Conservation (phyloP, 495 filamentous ascomycete genomes). For the Tuber melanosporum region DNA sequence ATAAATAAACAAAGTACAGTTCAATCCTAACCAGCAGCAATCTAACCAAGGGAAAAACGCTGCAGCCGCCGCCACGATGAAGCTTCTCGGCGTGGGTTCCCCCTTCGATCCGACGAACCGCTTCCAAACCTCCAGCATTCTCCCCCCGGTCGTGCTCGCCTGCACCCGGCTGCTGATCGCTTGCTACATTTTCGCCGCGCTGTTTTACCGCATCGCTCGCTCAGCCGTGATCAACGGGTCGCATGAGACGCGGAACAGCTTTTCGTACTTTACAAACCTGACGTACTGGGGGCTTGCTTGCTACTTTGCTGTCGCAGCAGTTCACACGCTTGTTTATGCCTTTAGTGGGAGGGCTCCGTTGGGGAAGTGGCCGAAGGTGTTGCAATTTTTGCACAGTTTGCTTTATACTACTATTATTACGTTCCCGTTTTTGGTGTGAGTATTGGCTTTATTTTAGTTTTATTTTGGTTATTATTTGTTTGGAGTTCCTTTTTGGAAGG, state of each 20-base stretch:
- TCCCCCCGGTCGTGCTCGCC: slow-evolving; percentile 59
- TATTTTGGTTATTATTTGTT: slow-evolving; percentile 43
- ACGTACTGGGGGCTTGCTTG: slow-evolving; percentile 76
- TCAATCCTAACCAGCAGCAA: background rate
- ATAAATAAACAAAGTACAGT: background rate
- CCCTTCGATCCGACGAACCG: slow-evolving; percentile 56
- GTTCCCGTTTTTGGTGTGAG: slow-evolving; percentile 60
- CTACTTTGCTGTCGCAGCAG: slow-evolving; percentile 59
- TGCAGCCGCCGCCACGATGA: background rate
- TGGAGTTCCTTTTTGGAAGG: background rate
- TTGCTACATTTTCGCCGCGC: slow-evolving; percentile 64
- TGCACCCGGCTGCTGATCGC: slow-evolving; percentile 54
- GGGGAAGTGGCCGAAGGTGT: slow-evolving; percentile 53
- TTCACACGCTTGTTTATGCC: slow-evolving; percentile 64
- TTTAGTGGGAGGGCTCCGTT: slow-evolving; percentile 51
- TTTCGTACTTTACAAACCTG: slow-evolving; percentile 74
- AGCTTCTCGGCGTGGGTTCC: slow-evolving; percentile 13
- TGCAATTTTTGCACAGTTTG: slow-evolving; percentile 60
- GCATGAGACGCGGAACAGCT: slow-evolving; percentile 47
- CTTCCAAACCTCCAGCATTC: slow-evolving; percentile 69
- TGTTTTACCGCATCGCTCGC: slow-evolving; percentile 61
- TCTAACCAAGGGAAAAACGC: background rate
- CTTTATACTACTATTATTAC: slow-evolving; percentile 61
- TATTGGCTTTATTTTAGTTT: background rate
- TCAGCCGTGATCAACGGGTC: slow-evolving; percentile 41